Evolutionary conservation across 306 rosid species (phyloP).

Genomic region (Trifolium pratense): DNA sequence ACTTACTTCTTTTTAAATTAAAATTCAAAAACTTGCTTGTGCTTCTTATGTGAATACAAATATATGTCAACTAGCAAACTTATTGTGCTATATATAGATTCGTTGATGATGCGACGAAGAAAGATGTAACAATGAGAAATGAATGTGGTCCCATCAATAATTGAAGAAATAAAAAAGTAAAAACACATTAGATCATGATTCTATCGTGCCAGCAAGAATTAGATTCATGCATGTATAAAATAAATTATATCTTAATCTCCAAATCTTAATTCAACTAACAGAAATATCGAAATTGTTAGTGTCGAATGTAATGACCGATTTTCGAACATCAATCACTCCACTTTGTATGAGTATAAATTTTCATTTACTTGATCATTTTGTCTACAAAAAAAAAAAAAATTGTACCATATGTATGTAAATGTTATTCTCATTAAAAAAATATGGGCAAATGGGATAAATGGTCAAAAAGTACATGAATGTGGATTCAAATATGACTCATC

Average conservation of each 20-base stretch:
- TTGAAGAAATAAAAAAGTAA: neutral
- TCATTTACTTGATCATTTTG: too few species aligned
- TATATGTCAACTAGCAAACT: neutral
- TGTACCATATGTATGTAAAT: too few species aligned
- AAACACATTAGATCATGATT: conserved; percentile 13
- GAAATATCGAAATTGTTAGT: too few species aligned
- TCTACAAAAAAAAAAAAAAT: too few species aligned
- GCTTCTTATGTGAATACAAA: conserved; percentile 9
- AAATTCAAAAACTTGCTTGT: neutral
- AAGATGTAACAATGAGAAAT: conserved; percentile 2
- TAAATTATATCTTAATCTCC: too few species aligned
- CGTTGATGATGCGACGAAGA: conserved; percentile 11
- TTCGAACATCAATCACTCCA: too few species aligned
- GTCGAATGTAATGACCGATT: too few species aligned
- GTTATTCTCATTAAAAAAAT: too few species aligned
- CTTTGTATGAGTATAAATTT: too few species aligned
- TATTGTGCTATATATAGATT: conserved; percentile 34
- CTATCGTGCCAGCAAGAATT: conserved; percentile 17
- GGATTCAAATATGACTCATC: conserved; percentile 12
- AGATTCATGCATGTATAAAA: neutral
- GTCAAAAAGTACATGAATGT: neutral
- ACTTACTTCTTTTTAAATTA: neutral
- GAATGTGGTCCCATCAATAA: neutral
- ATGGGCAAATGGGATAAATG: too few species aligned
- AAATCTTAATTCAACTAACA: too few species aligned